Percentiles rank a stretch among this genome's conserved stretches.
Evolutionary conservation across 139 green algal genomes (phyloP).

Genomic region (Yamagishiella unicocca): DNA sequence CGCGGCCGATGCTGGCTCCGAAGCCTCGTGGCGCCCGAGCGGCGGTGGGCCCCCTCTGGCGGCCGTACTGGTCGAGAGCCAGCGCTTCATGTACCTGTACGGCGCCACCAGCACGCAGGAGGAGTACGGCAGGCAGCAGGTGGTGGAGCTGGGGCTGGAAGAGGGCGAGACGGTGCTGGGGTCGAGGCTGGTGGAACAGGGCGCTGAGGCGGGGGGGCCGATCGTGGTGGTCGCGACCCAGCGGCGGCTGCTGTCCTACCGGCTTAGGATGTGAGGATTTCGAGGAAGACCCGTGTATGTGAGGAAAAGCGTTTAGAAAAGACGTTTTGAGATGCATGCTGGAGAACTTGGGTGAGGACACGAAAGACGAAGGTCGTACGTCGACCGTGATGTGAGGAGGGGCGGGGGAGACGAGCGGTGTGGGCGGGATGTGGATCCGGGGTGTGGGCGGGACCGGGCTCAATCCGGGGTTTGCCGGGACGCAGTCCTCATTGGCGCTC

Average conservation of each 20-base stretch:
- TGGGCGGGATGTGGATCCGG: too few relatives aligned
- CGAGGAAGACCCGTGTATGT: neutral
- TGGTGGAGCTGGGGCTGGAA: constrained; percentile 72
- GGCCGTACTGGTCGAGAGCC: constrained; percentile 72
- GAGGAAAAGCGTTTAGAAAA: too few relatives aligned
- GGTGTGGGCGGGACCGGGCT: too few relatives aligned
- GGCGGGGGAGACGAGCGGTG: too few relatives aligned
- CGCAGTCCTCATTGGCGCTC: too few relatives aligned
- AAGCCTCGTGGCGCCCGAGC: neutral
- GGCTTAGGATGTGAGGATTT: neutral
- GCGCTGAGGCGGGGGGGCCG: neutral
- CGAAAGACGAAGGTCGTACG: too few relatives aligned
- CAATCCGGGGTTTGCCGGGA: too few relatives aligned
- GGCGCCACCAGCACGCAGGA: constrained; percentile 30
- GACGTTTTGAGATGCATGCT: too few relatives aligned
- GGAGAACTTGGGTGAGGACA: too few relatives aligned
- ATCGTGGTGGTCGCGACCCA: constrained; percentile 53
- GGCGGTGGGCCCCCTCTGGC: constrained; percentile 39
- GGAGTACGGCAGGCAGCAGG: constrained; percentile 66
- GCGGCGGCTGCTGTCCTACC: constrained; percentile 47
- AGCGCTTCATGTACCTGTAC: constrained; percentile 78
- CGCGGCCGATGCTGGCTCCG: neutral
- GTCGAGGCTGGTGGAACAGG: constrained; percentile 60
- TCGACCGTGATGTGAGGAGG: too few relatives aligned
- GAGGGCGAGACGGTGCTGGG: constrained; percentile 65